Evolutionary conservation across 345 rosid genomes (phyloP), one percentile per base, ranked within the genome.

Genomic region (Sisymbrium irio): DNA sequence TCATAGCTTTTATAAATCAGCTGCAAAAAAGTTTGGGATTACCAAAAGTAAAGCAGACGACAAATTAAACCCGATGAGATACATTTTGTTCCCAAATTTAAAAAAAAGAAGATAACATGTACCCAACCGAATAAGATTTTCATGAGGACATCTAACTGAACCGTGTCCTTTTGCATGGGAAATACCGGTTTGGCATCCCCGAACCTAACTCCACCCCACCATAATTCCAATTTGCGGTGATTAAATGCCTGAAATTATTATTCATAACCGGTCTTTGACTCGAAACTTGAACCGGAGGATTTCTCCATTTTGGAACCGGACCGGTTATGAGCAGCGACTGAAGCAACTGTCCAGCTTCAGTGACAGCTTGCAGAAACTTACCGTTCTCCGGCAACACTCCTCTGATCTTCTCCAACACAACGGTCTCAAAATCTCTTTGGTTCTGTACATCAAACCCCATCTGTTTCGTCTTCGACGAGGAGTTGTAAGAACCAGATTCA

Each of bases 341-440:
- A 47, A 87, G 78, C 41, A 82, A 81, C 1, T 80, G 77, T 5
- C 76, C 79, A 13, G 85, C 82, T 9, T 77, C 79, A 6, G 45
- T 66, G 12, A 83, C 82, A 17, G 81, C 75, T 65, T 82, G 77
- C 69, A 73, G 27, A 35, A 85, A 81, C 55, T 74, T 82, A 41
- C 89, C 89, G 30, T 79, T 75, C 53, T 82, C 76, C 56, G 89
- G 89, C 33, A 82, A 64, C 6, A 62, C 80, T 25, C 81, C 62
- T 33, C 62, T 84, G 62, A 63, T 68, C 20, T 6, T 32, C 69
- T 75, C 79, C 40, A 75, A 22, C 27, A 68, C 63, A 22, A 60
- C 10, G 6, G 69, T 67, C 73, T 75, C 79, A 35, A 30, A 67
- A 22, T 75, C 74, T 75, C 6, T 66, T 3, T 0, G 40, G 5